These are phyloP conservation scores for Lotus japonicus DNA, from an alignment of 306 rosid species.

Conservation along the genomic window DNA sequence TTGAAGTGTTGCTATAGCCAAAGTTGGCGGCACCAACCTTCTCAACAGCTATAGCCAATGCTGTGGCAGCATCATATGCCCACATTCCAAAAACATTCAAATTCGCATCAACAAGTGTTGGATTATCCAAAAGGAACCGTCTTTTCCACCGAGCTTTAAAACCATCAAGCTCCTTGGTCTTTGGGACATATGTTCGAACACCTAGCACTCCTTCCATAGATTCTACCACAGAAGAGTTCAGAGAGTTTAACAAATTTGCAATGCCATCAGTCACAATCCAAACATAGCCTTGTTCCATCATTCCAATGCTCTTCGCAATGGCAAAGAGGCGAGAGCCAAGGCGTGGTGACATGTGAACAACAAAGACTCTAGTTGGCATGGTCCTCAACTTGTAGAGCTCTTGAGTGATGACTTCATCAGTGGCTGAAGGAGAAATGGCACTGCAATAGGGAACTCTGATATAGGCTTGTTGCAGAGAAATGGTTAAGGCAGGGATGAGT, in stretches of 20 bases:
- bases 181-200: conserved; percentile 33
- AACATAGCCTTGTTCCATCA: conserved; percentile 43
- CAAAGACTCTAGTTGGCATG: conserved; percentile 45
- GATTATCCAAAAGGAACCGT: conserved; percentile 28
- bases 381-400: conserved; percentile 46
- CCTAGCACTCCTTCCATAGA: conserved; percentile 61
- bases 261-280: conserved; percentile 49
- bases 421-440: conserved; percentile 27
- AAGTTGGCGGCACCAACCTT: conserved; percentile 11
- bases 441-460: conserved; percentile 31
- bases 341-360: conserved; percentile 36
- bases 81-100: conserved; percentile 34
- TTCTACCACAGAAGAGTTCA: conserved; percentile 3
- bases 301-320: conserved; percentile 39
- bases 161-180: conserved; percentile 17
- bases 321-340: conserved; percentile 35
- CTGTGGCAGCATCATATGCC: conserved; percentile 60
- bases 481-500: conserved; percentile 37
- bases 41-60: conserved; percentile 55
- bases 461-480: conserved; percentile 25
- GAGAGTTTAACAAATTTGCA: conserved; percentile 8
- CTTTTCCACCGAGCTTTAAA: conserved; percentile 40
- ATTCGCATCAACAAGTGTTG: neutral
- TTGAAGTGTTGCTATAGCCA: conserved; percentile 10
- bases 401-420: conserved; percentile 17